phyloP scores from a whole-genome alignment of 345 rosid genomes.

The Pugionium dolabratum region DNA sequence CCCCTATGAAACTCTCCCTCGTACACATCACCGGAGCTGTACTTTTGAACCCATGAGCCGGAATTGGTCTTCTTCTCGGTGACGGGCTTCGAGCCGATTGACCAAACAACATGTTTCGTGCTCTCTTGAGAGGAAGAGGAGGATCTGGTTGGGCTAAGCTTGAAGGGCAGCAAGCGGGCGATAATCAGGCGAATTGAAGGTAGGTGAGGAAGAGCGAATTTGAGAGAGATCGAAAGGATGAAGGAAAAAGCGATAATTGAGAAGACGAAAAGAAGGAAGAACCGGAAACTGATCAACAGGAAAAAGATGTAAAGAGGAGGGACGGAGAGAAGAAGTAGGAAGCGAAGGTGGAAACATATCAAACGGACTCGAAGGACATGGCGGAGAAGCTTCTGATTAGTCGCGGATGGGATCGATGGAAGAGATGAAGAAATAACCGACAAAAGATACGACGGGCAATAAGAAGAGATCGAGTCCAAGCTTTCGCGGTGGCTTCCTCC shows the following conservation, averaged over 20 bases:
- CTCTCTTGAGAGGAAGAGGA: constrained; percentile 40
- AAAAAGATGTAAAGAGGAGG: constrained; percentile 45
- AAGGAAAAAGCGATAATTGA: constrained; percentile 35
- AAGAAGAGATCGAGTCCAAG: constrained; percentile 33
- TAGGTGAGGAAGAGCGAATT: constrained; percentile 60
- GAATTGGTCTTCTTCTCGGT: constrained; percentile 51
- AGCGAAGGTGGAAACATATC: constrained; percentile 55
- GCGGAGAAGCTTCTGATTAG: constrained; percentile 44
- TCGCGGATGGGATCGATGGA: constrained; percentile 40
- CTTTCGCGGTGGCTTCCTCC: constrained; percentile 8
- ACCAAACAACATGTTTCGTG: constrained; percentile 67
- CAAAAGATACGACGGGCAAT: constrained; percentile 35
- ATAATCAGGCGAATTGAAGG: constrained; percentile 59
- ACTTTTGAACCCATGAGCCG: constrained; percentile 71
- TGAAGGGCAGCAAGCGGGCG: constrained; percentile 58
- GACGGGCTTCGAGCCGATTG: constrained; percentile 74
- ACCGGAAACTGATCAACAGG: constrained; percentile 38
- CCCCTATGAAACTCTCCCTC: constrained; percentile 85
- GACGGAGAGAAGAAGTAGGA: constrained; percentile 51
- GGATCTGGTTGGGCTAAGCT: constrained; percentile 46
- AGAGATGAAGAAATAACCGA: constrained; percentile 36
- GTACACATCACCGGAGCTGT: constrained; percentile 74
- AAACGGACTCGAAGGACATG: constrained; percentile 58
- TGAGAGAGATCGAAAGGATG: constrained; percentile 40
- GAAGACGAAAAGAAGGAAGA: constrained; percentile 40